Base-by-base conservation (phyloP, 306 rosid species). In the Senna siamea region DNA sequence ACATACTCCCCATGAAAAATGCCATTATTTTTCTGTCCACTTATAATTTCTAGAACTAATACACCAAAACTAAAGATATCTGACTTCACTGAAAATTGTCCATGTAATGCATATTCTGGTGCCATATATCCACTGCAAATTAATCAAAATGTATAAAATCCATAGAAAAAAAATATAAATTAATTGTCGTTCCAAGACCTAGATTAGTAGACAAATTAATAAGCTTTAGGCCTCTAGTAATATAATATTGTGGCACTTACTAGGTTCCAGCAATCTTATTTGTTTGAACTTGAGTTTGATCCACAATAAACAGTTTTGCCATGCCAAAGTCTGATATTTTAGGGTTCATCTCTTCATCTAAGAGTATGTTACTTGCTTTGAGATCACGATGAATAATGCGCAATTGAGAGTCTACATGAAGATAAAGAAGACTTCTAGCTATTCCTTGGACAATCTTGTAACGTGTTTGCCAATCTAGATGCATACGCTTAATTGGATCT, bases 301-400 rank as follows among this genome's bases (percentile, higher is more conserved):
- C 82, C 2, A 4, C 1, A 4, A 0, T 3, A 14, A 82, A 73
- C 9, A 78, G 38, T 10, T 34, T 78, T 37, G 82, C 82, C 41
- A 52, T 38, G 2, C 86, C 82, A 37, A 82, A 82, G 54, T 82
- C 72, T 9, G 80, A 14, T 68, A 82, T 82, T 47, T 82, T 83
- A 0, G 84, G 59, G 1, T 57, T 59, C 64, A 83, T 65, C 0
- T 75, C 28, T 1, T 0, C 55, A 46, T 83, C 87, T 44, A 83
- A 7, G 8, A 83, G 52, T 13, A 79, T 55, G 17, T 79, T 79
- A 2, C 81, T 76, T 1, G 73, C 69, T 65, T 83, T 83, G 0
- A 83, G 65, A 19, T 83, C 81, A 41, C 79, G 73, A 53, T 83
- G 84, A 66, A 83, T 66, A 4, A 79, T 70, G 3, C 47, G 6